These are phyloP conservation scores for Trichoderma atrobrunneum DNA, from an alignment of 2,329 filamentous ascomycete species.

Conservation along the genomic window DNA sequence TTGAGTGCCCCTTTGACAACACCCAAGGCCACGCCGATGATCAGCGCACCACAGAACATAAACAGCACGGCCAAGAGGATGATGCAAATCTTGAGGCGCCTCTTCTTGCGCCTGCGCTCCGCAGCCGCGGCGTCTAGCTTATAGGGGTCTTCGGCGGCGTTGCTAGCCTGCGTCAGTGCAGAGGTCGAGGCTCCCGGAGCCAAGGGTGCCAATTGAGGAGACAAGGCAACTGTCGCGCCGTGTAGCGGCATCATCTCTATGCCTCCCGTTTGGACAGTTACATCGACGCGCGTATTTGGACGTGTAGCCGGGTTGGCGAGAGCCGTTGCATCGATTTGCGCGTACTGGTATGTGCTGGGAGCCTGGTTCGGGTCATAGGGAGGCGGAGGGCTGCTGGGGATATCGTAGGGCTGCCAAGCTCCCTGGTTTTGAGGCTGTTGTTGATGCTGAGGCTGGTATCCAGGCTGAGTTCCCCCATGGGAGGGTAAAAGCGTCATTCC, in stretches of 20 bases:
- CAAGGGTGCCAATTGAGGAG: not conserved
- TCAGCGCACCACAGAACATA: slow-evolving; percentile 28
- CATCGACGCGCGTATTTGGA: not conserved
- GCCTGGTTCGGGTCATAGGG: slow-evolving; percentile 30
- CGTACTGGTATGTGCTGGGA: slow-evolving; percentile 26
- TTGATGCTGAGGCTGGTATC: not conserved
- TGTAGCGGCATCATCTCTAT: slow-evolving; percentile 17
- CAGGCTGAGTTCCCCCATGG: not conserved
- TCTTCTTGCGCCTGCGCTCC: slow-evolving; percentile 24
- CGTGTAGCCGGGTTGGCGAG: not conserved
- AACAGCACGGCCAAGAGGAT: slow-evolving; percentile 24
- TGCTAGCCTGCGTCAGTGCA: slow-evolving; percentile 4
- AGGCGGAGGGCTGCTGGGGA: slow-evolving; percentile 28
- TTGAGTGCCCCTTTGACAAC: slow-evolving; percentile 24
- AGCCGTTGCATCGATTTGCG: slow-evolving; percentile 9
- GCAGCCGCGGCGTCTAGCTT: slow-evolving; percentile 28
- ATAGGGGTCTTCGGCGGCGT: slow-evolving; percentile 12
- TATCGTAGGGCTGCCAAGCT: slow-evolving; percentile 11
- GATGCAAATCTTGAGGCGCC: slow-evolving; percentile 24
- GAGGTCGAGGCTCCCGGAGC: slow-evolving; percentile 20
- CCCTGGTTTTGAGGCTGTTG: not conserved
- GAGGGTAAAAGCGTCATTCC: not conserved
- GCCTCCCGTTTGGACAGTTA: not conserved
- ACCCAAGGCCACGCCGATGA: slow-evolving; percentile 29
- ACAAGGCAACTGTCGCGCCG: not conserved